Conservation (phyloP, 2,329 filamentous ascomycete genomes). For the Fusarium sp. region DNA sequence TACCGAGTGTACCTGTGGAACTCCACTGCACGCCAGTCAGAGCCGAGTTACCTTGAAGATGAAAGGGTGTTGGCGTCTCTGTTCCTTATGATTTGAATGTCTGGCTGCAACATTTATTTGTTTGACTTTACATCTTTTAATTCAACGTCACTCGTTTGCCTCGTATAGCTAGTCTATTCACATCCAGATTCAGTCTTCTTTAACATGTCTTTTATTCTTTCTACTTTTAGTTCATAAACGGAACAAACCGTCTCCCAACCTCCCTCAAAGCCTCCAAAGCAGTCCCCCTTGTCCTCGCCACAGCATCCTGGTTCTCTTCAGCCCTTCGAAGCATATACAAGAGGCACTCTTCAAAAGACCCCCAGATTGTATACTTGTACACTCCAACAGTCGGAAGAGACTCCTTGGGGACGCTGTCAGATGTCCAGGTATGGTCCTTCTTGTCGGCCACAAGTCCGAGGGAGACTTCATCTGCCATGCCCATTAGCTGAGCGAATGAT, state of each 20-base stretch:
- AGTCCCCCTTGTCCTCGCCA: constrained; percentile 12
- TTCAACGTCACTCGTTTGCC: neutral
- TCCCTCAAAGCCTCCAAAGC: constrained; percentile 3
- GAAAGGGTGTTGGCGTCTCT: neutral
- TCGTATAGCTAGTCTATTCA: neutral
- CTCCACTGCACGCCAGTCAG: neutral
- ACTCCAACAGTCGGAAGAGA: constrained; percentile 7
- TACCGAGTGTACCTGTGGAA: neutral
- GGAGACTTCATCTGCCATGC: constrained; percentile 17
- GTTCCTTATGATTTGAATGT: neutral
- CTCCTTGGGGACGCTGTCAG: neutral
- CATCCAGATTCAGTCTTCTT: neutral
- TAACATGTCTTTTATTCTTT: neutral
- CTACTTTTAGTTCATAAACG: neutral
- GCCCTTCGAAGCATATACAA: constrained; percentile 16
- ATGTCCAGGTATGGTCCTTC: neutral
- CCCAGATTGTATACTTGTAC: constrained; percentile 21
- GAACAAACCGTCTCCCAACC: neutral
- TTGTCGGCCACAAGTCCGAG: constrained; percentile 7
- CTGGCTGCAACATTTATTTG: neutral
- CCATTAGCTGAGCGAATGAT: constrained; percentile 15
- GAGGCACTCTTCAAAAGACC: constrained; percentile 15
- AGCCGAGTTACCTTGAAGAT: neutral
- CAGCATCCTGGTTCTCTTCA: constrained; percentile 21
- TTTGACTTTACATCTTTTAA: neutral